A percentile compares a stretch with the other conserved stretches of the same genome.
phyloP scores from a whole-genome alignment of 345 rosid species.

The Boechera divaricarpa region DNA sequence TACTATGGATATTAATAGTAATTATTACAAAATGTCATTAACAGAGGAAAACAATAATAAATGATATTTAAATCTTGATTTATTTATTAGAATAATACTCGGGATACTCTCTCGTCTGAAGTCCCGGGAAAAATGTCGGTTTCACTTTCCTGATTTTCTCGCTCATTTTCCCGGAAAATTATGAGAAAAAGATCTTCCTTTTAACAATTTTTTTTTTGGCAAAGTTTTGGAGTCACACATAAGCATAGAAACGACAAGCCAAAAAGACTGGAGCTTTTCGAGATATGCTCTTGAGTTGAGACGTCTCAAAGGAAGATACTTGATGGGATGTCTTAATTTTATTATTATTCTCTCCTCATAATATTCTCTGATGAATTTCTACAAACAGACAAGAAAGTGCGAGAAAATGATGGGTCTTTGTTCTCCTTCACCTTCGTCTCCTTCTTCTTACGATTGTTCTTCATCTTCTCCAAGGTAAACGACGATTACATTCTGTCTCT shows the following conservation, averaged over 20 bases:
- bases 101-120: slow-evolving; percentile 33
- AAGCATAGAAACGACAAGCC: slow-evolving; percentile 33
- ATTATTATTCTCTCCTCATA: not conserved
- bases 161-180: slow-evolving; percentile 33
- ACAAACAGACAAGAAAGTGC: slow-evolving; percentile 20
- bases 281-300: slow-evolving; percentile 27
- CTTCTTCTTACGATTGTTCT: slow-evolving; percentile 38
- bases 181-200: not conserved
- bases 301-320: slow-evolving; percentile 39
- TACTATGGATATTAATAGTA: not conserved
- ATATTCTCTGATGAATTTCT: slow-evolving; percentile 29
- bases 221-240: slow-evolving; percentile 21
- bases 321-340: slow-evolving; percentile 25
- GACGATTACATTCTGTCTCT: slow-evolving; percentile 2
- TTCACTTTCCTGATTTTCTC: slow-evolving; percentile 33
- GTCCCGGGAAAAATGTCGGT: slow-evolving; percentile 44
- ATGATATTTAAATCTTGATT: not conserved
- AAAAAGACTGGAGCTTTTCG: slow-evolving; percentile 44
- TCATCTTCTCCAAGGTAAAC: slow-evolving; percentile 40
- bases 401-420: slow-evolving; percentile 47
- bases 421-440: slow-evolving; percentile 27
- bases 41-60: not conserved
- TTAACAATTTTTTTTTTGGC: not conserved
- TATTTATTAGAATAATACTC: not conserved
- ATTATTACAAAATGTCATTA: slow-evolving; percentile 16